These are phyloP conservation scores for Lodderomyces metapsilosis DNA, from an alignment of 1,139 yeast genomes.

Conservation along the genomic window DNA sequence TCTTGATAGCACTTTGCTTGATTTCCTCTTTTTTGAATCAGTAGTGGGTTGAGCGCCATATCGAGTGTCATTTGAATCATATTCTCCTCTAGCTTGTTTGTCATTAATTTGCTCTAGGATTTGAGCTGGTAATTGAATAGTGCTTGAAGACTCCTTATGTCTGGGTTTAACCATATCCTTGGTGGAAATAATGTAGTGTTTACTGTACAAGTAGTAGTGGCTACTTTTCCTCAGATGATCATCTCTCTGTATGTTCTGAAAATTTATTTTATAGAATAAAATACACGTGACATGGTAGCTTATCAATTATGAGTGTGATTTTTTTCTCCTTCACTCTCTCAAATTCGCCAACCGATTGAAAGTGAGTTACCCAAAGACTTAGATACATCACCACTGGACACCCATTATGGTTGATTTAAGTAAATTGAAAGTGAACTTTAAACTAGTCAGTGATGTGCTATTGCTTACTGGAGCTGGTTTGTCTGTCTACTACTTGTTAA, in stretches of 20 bases:
- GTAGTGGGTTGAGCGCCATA: slow-evolving; percentile 22
- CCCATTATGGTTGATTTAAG: slow-evolving; percentile 35
- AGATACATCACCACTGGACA: too few species aligned
- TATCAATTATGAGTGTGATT: background rate
- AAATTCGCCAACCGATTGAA: too few species aligned
- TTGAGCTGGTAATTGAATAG: slow-evolving; percentile 60
- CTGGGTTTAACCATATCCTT: background rate
- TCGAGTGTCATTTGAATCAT: slow-evolving; percentile 34
- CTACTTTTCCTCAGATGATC: background rate
- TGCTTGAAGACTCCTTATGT: background rate
- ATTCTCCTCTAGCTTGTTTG: slow-evolving; percentile 31
- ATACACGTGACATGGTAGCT: background rate
- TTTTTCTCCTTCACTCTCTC: too few species aligned
- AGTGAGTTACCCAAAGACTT: too few species aligned
- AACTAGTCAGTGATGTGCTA: slow-evolving; percentile 62
- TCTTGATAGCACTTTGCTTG: slow-evolving; percentile 28
- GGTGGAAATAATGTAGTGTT: too few species aligned
- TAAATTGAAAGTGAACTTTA: slow-evolving; percentile 50
- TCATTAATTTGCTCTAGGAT: slow-evolving; percentile 62
- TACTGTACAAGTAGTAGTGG: background rate
- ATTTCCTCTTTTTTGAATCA: slow-evolving; percentile 23
- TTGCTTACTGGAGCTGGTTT: slow-evolving; percentile 81
- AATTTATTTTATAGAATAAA: too few species aligned
- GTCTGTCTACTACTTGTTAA: slow-evolving; percentile 70
- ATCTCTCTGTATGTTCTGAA: too few species aligned